Conservation (phyloP, 2,329 filamentous ascomycete species). For the Hirsutella rhossiliensis region DNA sequence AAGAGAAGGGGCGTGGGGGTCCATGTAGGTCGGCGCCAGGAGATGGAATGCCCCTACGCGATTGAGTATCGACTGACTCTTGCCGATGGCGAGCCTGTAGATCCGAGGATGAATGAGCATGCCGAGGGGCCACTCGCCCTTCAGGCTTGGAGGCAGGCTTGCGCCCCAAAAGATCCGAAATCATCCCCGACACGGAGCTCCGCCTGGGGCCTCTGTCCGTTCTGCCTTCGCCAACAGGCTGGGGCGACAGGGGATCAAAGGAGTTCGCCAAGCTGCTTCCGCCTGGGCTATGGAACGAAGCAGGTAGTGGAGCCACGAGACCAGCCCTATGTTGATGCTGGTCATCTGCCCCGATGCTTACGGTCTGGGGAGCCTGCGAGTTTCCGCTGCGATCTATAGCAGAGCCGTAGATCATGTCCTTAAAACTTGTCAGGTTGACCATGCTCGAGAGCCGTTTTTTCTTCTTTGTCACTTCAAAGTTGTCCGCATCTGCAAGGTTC, state of each 20-base stretch:
- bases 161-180: slow-evolving; percentile 17
- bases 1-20: background rate
- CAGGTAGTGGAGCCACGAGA: background rate
- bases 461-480: slow-evolving; percentile 15
- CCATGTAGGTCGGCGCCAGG: background rate
- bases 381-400: slow-evolving; percentile 7
- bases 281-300: slow-evolving; percentile 7
- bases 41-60: background rate
- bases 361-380: background rate
- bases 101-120: background rate
- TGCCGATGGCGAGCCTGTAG: background rate
- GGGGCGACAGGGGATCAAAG: slow-evolving; percentile 7
- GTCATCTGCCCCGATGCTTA: background rate
- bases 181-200: slow-evolving; percentile 16
- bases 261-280: slow-evolving; percentile 13
- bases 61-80: background rate
- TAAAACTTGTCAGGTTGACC: slow-evolving; percentile 17
- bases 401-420: slow-evolving; percentile 15
- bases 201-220: slow-evolving; percentile 14
- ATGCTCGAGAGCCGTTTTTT: slow-evolving; percentile 36
- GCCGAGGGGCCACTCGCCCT: slow-evolving; percentile 4
- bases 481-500: slow-evolving; percentile 2
- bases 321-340: background rate
- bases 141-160: slow-evolving; percentile 7
- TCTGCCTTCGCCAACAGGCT: slow-evolving; percentile 3